A percentile compares a stretch with the other conserved stretches of the same genome.
phyloP scores from a whole-genome alignment of 441 rosid species.

The Macaranga tanarius region DNA sequence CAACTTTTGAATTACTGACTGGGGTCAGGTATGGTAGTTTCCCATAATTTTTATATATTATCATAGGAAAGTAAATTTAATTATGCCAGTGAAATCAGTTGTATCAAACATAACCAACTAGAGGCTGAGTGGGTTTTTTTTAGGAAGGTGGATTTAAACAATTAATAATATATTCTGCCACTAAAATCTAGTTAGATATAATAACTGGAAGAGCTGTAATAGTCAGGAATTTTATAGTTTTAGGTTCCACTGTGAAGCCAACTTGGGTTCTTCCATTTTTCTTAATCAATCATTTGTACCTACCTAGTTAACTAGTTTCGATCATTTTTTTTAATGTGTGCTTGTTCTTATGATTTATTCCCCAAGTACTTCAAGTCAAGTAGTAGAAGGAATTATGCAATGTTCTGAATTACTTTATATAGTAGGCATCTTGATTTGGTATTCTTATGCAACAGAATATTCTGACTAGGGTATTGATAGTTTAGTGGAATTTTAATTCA shows the following conservation, averaged over 20 bases:
- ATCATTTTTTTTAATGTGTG: not conserved
- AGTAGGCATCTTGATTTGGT: not conserved
- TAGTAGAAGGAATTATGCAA: not conserved
- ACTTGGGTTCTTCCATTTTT: not conserved
- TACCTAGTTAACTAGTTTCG: not conserved
- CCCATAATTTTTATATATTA: not conserved
- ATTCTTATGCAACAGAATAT: not conserved
- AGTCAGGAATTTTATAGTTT: not conserved
- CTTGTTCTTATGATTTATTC: not conserved
- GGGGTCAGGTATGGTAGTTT: not conserved
- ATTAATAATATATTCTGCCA: not conserved
- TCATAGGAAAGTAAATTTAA: not conserved
- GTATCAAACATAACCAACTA: not conserved
- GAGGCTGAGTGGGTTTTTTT: not conserved
- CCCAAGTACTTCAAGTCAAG: not conserved
- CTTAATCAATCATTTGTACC: constrained; percentile 1
- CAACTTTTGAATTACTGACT: not conserved
- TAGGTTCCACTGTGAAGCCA: not conserved
- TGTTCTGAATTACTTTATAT: not conserved
- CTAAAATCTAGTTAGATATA: not conserved
- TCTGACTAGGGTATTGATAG: not conserved
- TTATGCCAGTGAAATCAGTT: not conserved
- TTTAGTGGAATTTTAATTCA: not conserved
- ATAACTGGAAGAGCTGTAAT: not conserved
- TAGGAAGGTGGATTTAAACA: not conserved